phyloP scores from a whole-genome alignment of 2,329 filamentous ascomycete genomes.

The Teratosphaeria destructans region DNA sequence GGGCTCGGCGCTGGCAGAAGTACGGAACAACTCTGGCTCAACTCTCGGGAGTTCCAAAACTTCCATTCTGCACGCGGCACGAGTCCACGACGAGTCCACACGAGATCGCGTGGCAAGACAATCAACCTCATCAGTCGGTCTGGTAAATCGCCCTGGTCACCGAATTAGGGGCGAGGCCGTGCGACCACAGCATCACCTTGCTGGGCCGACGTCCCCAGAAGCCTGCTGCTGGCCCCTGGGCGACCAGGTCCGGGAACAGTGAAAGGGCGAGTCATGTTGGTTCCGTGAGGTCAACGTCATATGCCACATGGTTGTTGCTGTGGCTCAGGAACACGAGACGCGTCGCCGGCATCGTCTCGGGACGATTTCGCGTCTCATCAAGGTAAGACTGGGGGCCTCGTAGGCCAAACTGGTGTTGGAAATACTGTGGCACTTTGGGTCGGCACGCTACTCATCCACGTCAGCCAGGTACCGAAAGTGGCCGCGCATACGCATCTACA shows the following conservation, averaged over 20 bases:
- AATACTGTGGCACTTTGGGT: background rate
- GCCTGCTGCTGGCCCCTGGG: too few relatives aligned
- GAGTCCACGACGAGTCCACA: background rate
- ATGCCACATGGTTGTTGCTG: background rate
- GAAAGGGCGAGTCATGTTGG: background rate
- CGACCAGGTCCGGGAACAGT: background rate
- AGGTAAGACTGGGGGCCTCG: background rate
- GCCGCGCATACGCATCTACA: background rate
- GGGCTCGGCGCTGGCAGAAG: background rate
- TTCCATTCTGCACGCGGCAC: background rate
- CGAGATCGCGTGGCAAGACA: background rate
- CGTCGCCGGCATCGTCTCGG: background rate
- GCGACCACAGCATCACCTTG: background rate
- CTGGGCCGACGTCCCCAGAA: background rate
- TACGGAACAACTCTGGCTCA: background rate
- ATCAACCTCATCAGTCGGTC: background rate
- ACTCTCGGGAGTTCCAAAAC: background rate
- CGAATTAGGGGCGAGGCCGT: background rate
- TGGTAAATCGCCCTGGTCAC: background rate
- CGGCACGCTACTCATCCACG: background rate
- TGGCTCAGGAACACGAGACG: background rate
- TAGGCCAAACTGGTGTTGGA: background rate
- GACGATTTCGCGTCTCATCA: background rate
- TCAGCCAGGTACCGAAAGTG: background rate
- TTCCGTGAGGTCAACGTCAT: background rate